Base-by-base conservation (phyloP, 805 yeast genomes). In the Yarrowia sp. region DNA sequence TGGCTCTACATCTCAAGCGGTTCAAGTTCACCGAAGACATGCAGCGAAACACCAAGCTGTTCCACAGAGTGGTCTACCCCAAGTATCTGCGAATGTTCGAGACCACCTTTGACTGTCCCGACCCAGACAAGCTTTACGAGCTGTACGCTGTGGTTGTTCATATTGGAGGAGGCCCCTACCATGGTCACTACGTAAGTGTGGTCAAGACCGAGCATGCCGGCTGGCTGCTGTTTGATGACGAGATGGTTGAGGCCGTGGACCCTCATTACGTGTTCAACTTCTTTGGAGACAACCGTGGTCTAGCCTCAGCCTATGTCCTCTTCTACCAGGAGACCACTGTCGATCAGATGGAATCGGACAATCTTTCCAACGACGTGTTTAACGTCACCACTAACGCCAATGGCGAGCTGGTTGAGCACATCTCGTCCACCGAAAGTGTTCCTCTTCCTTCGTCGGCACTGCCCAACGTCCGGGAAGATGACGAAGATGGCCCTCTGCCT, bases 151-250 rank as follows among this genome's bases (percentile, higher is more conserved):
- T 93, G 46, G 95, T 95, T 12, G 92, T 95, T 11, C 99, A 95
- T 73, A 86, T 95, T 69, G 99, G 99, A 6, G 96, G 97, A 4
- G 98, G 98, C 0, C 98, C 98, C 1, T 92, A 91, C 78, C 97
- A 92, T 76, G 99, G 99, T 0, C 99, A 95, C 74, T 95, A 95
- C 74, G 93, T 95, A 10, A 83, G 96, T 0, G 78, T 95, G 5
- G 88, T 95, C 66, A 91, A 91, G 72, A 87, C 92, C 5, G 85
- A 83, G 63, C 80, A 82, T 22, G 83, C 84, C 43, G 92, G 97
- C 0, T 95, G 99, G 99, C 77, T 95, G 32, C 77, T 95, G 65
- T 95, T 90, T 76, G 99, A 95, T 74, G 99, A 95, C 74, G 98
- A 95, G 74, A 86, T 95, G 5, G 97, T 93, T 1, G 98, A 93